Percentiles rank a stretch among this genome's conserved stretches.
Evolutionary conservation across 768 basidiomycete genomes (phyloP).

Genomic region (Pleurotus eryngii): DNA sequence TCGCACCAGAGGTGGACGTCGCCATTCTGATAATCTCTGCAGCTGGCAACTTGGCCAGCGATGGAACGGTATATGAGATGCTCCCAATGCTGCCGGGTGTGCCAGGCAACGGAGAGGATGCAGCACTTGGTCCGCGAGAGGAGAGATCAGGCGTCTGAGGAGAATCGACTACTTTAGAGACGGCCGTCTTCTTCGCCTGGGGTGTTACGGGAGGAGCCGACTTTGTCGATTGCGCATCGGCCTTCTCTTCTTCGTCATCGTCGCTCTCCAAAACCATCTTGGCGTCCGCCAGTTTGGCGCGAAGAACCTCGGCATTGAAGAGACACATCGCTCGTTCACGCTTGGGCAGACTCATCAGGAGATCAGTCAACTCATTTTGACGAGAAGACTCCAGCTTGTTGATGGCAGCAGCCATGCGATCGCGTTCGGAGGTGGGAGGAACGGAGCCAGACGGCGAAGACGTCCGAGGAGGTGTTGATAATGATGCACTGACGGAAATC

Average conservation of each 20-base stretch:
- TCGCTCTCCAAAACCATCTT: slow-evolving; percentile 78
- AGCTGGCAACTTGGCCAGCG: slow-evolving; percentile 73
- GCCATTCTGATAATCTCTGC: slow-evolving; percentile 70
- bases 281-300: slow-evolving; percentile 77
- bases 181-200: slow-evolving; percentile 52
- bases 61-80: slow-evolving; percentile 57
- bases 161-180: slow-evolving; percentile 37
- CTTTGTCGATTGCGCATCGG: slow-evolving; percentile 15
- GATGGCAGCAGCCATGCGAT: slow-evolving; percentile 70
- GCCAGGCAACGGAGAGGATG: slow-evolving; percentile 65
- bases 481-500: slow-evolving; percentile 68
- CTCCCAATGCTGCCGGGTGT: slow-evolving; percentile 44
- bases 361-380: slow-evolving; percentile 64
- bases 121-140: slow-evolving; percentile 68
- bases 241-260: slow-evolving; percentile 41
- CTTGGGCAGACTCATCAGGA: slow-evolving; percentile 85
- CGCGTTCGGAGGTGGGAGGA: slow-evolving; percentile 62
- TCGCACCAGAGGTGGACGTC: slow-evolving; percentile 33
- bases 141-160: slow-evolving; percentile 78
- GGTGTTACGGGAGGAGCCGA: slow-evolving; percentile 51
- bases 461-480: slow-evolving; percentile 81
- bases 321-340: slow-evolving; percentile 88
- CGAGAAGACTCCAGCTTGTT: slow-evolving; percentile 57
- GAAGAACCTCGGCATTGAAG: slow-evolving; percentile 80
- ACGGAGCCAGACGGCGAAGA: slow-evolving; percentile 74